These are phyloP conservation scores for Nicotiana sylvestris DNA, from an alignment of 257 asterid genomes.

Conservation along the genomic window DNA sequence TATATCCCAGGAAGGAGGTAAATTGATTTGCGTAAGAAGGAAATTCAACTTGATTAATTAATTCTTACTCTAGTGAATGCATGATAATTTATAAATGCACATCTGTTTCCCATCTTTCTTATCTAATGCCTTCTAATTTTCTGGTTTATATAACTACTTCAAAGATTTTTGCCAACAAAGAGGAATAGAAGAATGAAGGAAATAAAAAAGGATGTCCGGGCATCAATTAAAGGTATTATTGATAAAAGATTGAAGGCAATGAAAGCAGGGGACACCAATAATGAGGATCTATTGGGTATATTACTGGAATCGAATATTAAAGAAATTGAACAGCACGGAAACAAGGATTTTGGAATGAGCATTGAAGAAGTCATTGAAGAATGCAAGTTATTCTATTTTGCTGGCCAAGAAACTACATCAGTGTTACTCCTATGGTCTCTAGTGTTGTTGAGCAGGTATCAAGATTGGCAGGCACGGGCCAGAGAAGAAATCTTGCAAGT, in stretches of 20 bases:
- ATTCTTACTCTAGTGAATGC: not conserved
- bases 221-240: slow-evolving; percentile 24
- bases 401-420: slow-evolving; percentile 57
- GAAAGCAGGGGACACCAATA: not conserved
- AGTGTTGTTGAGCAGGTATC: slow-evolving; percentile 27
- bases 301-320: slow-evolving; percentile 18
- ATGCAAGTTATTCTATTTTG: slow-evolving; percentile 49
- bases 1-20: slow-evolving; percentile 25
- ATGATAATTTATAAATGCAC: not conserved
- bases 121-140: not conserved
- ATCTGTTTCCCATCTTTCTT: not conserved
- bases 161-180: slow-evolving; percentile 43
- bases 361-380: slow-evolving; percentile 37
- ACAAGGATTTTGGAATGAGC: slow-evolving; percentile 12
- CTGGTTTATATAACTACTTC: not conserved
- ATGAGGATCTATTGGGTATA: slow-evolving; percentile 20
- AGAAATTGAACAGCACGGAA: slow-evolving; percentile 17
- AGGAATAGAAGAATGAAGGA: slow-evolving; percentile 25
- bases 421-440: slow-evolving; percentile 53
- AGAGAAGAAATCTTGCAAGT: slow-evolving; percentile 34
- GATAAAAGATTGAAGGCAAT: slow-evolving; percentile 29
- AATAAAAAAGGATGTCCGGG: slow-evolving; percentile 10
- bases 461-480: slow-evolving; percentile 36
- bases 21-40: not conserved
- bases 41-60: not conserved